phyloP scores from a whole-genome alignment of 352 stramenopile species.

The Pythium aristosporum region DNA sequence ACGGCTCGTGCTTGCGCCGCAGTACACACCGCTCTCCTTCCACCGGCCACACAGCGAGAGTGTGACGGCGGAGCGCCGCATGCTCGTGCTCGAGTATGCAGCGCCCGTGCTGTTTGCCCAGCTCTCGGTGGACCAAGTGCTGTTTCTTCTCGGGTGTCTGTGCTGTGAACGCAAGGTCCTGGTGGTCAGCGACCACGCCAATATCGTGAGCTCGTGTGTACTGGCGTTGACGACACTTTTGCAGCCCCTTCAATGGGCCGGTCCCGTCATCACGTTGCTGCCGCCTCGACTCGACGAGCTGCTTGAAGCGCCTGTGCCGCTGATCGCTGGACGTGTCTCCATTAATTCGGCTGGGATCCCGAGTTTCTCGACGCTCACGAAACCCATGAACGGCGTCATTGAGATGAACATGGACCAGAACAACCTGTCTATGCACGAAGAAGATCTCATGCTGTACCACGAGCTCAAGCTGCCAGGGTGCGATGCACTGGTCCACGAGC shows the following conservation, averaged over 20 bases:
- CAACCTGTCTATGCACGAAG: slow-evolving; percentile 71
- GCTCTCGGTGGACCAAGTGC: slow-evolving; percentile 74
- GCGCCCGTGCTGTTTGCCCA: slow-evolving; percentile 67
- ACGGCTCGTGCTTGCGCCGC: slow-evolving; percentile 52
- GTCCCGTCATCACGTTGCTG: slow-evolving; percentile 71
- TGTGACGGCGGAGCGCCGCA: slow-evolving; percentile 50
- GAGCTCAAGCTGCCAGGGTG: slow-evolving; percentile 75
- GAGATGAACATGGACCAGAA: slow-evolving; percentile 86
- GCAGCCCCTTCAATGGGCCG: slow-evolving; percentile 69
- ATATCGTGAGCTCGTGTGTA: slow-evolving; percentile 74
- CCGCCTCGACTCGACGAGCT: slow-evolving; percentile 68
- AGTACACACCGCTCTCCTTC: slow-evolving; percentile 68
- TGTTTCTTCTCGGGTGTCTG: slow-evolving; percentile 72
- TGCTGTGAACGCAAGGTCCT: slow-evolving; percentile 80
- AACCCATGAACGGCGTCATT: slow-evolving; percentile 68
- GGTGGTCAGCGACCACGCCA: slow-evolving; percentile 73
- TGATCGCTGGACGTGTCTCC: slow-evolving; percentile 76
- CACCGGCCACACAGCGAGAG: slow-evolving; percentile 69
- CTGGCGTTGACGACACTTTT: slow-evolving; percentile 72
- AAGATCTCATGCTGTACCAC: slow-evolving; percentile 71
- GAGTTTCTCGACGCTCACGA: slow-evolving; percentile 57
- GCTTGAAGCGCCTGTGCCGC: slow-evolving; percentile 69
- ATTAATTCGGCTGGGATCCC: slow-evolving; percentile 41
- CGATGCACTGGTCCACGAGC: slow-evolving; percentile 70
- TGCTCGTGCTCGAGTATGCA: slow-evolving; percentile 72